Evolutionary conservation across 2,329 filamentous ascomycete species (phyloP).

Genomic region (Aspergillus sp.): DNA sequence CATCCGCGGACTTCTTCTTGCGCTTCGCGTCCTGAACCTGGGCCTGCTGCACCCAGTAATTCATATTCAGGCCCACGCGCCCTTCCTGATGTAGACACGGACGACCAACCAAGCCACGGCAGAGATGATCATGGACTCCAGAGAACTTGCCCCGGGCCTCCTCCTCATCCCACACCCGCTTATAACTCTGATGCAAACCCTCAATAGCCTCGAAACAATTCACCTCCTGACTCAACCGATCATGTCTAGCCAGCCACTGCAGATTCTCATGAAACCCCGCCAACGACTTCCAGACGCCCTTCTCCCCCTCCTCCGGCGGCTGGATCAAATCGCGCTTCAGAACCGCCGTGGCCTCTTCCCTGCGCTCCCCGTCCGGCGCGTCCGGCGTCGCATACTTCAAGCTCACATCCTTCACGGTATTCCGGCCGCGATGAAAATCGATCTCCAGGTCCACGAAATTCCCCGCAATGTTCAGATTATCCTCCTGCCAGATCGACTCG

Average conservation of each 20-base stretch:
- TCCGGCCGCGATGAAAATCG: constrained; percentile 41
- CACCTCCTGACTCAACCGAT: constrained; percentile 44
- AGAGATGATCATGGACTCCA: constrained; percentile 40
- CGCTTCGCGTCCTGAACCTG: constrained; percentile 33
- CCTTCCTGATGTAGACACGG: constrained; percentile 41
- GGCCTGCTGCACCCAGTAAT: constrained; percentile 45
- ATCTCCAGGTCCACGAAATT: constrained; percentile 49
- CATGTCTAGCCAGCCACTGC: constrained; percentile 44
- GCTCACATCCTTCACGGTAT: constrained; percentile 44
- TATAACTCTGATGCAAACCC: constrained; percentile 42
- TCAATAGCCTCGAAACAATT: constrained; percentile 50
- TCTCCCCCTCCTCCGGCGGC: constrained; percentile 29
- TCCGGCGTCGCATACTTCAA: constrained; percentile 44
- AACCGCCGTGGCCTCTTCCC: constrained; percentile 44
- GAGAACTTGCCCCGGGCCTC: constrained; percentile 30
- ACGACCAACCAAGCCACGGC: constrained; percentile 40
- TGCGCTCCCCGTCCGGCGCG: constrained; percentile 39
- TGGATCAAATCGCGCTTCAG: constrained; percentile 41
- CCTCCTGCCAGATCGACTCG: constrained; percentile 48
- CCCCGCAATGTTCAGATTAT: constrained; percentile 47
- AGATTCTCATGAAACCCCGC: constrained; percentile 44
- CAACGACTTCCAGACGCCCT: constrained; percentile 37
- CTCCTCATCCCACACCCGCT: constrained; percentile 45
- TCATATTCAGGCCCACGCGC: constrained; percentile 41
- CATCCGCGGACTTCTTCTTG: constrained; percentile 24